Percentiles rank a stretch among this genome's conserved stretches.
phyloP scores from a whole-genome alignment of 2,329 filamentous ascomycete genomes.

The Colletotrichum lindemuthianum region DNA sequence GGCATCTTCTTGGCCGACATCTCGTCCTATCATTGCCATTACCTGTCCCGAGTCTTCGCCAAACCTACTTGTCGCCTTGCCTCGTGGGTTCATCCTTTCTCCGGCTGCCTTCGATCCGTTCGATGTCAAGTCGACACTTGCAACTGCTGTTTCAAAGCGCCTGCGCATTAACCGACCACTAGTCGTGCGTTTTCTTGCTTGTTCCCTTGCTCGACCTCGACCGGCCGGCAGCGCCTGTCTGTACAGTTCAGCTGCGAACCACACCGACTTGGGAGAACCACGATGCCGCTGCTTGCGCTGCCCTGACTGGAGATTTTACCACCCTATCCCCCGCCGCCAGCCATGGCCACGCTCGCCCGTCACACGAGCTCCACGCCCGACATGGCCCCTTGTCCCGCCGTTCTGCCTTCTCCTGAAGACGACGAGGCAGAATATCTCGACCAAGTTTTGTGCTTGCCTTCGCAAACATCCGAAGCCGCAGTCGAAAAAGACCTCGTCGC shows the following conservation, averaged over 20 bases:
- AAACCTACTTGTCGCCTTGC: conserved; percentile 20
- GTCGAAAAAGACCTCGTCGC: conserved; percentile 49
- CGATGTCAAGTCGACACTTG: conserved; percentile 33
- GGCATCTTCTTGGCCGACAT: conserved; percentile 19
- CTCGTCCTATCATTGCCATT: conserved; percentile 34
- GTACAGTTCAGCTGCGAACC: conserved; percentile 4
- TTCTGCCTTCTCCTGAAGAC: conserved; percentile 46
- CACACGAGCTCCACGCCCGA: conserved; percentile 31
- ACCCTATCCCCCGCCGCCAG: conserved; percentile 10
- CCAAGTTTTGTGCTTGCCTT: conserved; percentile 50
- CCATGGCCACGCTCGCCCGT: conserved; percentile 33
- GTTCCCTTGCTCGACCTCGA: background rate
- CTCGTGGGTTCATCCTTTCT: conserved; percentile 36
- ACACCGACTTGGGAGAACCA: conserved; percentile 24
- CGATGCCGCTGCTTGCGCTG: conserved; percentile 32
- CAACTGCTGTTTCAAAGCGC: conserved; percentile 29
- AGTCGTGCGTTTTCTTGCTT: conserved; percentile 20
- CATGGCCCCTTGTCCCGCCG: conserved; percentile 8
- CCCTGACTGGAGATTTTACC: conserved; percentile 25
- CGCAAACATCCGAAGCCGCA: conserved; percentile 49
- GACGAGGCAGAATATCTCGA: conserved; percentile 51
- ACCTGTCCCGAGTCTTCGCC: conserved; percentile 6
- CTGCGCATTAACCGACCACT: conserved; percentile 32
- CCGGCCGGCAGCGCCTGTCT: conserved; percentile 22
- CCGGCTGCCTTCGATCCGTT: conserved; percentile 32